phyloP scores from a whole-genome alignment of 805 yeast species.

The Metschnikowia lochheadii region DNA sequence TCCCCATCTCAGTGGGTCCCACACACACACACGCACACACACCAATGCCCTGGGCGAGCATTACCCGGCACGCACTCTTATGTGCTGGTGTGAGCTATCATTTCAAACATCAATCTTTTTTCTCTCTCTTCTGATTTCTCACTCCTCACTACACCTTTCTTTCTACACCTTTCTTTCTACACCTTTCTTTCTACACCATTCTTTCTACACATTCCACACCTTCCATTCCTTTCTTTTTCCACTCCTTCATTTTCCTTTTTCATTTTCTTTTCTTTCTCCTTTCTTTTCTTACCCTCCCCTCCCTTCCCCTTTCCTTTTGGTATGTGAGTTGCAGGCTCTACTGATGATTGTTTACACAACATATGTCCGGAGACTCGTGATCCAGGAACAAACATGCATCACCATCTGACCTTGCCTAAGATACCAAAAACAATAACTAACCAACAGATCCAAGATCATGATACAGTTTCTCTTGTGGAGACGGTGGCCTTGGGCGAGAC shows the following conservation, averaged over 20 bases:
- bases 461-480: conserved; percentile 6
- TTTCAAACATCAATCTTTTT: background rate
- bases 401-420: conserved; percentile 70
- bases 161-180: background rate
- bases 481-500: conserved; percentile 16
- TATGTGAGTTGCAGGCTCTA: conserved; percentile 6
- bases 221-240: background rate
- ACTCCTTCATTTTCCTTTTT: no score
- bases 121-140: background rate
- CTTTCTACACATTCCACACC: background rate
- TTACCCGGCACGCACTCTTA: conserved; percentile 2
- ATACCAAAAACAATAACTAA: background rate
- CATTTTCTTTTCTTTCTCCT: background rate
- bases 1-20: no score
- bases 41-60: background rate
- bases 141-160: background rate
- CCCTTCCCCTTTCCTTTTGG: background rate
- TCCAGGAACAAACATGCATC: conserved; percentile 89
- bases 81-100: background rate
- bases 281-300: background rate
- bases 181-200: background rate
- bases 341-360: conserved; percentile 22
- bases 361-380: conserved; percentile 57
- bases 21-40: no score
- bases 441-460: background rate